These are phyloP conservation scores for Inosperma sp. DNA, from an alignment of 768 basidiomycete genomes.

Conservation along the genomic window DNA sequence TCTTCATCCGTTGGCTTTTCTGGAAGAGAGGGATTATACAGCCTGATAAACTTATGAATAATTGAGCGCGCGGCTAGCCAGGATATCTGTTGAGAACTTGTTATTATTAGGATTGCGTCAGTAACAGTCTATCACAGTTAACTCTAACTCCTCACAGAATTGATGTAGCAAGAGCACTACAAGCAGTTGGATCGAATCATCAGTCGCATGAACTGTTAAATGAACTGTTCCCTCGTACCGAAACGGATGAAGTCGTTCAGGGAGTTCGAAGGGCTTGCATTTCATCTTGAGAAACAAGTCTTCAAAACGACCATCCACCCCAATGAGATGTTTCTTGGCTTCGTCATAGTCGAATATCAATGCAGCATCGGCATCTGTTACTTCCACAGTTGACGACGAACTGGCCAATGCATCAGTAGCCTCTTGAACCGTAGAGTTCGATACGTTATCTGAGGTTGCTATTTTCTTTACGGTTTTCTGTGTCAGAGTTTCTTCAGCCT, in stretches of 20 bases:
- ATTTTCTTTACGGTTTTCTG: slow-evolving; percentile 17
- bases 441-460: slow-evolving; percentile 13
- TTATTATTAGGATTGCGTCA: neutral
- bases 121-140: neutral
- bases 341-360: slow-evolving; percentile 75
- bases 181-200: neutral
- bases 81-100: slow-evolving; percentile 75
- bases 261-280: slow-evolving; percentile 74
- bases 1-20: slow-evolving; percentile 55
- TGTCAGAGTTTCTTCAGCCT: slow-evolving; percentile 7
- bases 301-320: slow-evolving; percentile 64
- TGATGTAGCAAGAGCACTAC: slow-evolving; percentile 63
- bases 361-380: slow-evolving; percentile 53
- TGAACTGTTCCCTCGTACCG: slow-evolving; percentile 38
- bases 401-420: too few species aligned
- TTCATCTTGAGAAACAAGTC: slow-evolving; percentile 58
- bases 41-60: slow-evolving; percentile 68
- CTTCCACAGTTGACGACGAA: slow-evolving; percentile 18
- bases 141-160: slow-evolving; percentile 51
- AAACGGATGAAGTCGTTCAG: slow-evolving; percentile 80
- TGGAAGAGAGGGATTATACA: slow-evolving; percentile 71
- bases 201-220: neutral
- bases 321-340: slow-evolving; percentile 67
- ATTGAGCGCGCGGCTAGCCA: slow-evolving; percentile 86
- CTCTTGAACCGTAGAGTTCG: too few species aligned